These are phyloP conservation scores for Eutrema japonicum DNA, from an alignment of 345 rosid species.

Conservation along the genomic window DNA sequence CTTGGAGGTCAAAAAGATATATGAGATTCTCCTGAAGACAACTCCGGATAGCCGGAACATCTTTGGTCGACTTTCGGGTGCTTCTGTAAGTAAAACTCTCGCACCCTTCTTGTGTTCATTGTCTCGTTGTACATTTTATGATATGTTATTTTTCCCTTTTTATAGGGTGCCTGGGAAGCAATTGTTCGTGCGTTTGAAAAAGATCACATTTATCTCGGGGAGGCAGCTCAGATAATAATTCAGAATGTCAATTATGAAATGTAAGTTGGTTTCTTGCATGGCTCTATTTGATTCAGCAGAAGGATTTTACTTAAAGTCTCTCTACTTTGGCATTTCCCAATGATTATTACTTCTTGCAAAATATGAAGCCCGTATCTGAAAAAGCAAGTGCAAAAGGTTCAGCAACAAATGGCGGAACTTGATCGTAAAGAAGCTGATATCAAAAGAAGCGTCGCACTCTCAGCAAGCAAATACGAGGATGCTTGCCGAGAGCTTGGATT, in stretches of 20 bases:
- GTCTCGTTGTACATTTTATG: not conserved
- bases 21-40: conserved; percentile 71
- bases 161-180: conserved; percentile 90
- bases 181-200: conserved; percentile 81
- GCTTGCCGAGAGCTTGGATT: conserved; percentile 97
- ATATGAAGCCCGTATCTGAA: conserved; percentile 82
- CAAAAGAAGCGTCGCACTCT: conserved; percentile 78
- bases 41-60: conserved; percentile 87
- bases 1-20: conserved; percentile 79
- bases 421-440: conserved; percentile 94
- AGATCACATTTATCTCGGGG: conserved; percentile 88
- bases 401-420: conserved; percentile 84
- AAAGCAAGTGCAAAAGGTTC: conserved; percentile 94
- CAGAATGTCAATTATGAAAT: conserved; percentile 96
- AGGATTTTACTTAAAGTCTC: not conserved
- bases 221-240: conserved; percentile 88
- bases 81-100: conserved; percentile 66
- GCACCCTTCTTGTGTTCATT: not conserved
- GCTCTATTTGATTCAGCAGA: conserved; percentile 20
- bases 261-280: conserved; percentile 52
- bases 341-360: conserved; percentile 16
- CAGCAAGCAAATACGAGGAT: conserved; percentile 84
- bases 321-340: conserved; percentile 23
- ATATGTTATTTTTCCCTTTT: conserved; percentile 8
- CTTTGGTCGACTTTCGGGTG: conserved; percentile 91